phyloP scores from a whole-genome alignment of 345 rosid species.

The Populus alba region DNA sequence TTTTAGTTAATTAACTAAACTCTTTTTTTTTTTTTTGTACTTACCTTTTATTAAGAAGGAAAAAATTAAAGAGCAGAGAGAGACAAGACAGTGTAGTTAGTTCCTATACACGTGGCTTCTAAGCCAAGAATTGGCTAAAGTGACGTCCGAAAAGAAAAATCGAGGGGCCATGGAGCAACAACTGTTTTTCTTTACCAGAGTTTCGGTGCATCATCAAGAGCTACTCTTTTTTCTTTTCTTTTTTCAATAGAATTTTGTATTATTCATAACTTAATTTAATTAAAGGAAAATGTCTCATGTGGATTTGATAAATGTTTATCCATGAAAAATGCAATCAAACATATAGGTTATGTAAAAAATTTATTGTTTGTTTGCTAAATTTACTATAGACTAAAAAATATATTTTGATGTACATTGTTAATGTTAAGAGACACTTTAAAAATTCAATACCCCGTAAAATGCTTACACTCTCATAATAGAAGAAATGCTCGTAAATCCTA shows the following conservation, averaged over 20 bases:
- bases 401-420: no score
- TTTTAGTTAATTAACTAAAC: neutral
- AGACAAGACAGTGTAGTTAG: neutral
- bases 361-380: no score
- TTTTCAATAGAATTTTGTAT: neutral
- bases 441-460: no score
- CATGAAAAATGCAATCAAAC: neutral
- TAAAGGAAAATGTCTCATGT: neutral
- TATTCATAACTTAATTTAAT: neutral
- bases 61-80: neutral
- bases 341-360: no score
- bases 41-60: no score
- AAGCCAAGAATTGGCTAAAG: constrained; percentile 3
- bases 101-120: constrained; percentile 20
- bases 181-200: neutral
- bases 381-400: no score
- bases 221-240: neutral
- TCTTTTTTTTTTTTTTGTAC: neutral
- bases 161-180: neutral
- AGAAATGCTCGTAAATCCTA: no score
- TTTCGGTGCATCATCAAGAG: no score
- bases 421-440: rapidly evolving
- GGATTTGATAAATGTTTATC: neutral
- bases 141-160: neutral
- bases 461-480: no score